phyloP scores from a whole-genome alignment of 2,329 filamentous ascomycete species.

The Ophiostoma ips region DNA sequence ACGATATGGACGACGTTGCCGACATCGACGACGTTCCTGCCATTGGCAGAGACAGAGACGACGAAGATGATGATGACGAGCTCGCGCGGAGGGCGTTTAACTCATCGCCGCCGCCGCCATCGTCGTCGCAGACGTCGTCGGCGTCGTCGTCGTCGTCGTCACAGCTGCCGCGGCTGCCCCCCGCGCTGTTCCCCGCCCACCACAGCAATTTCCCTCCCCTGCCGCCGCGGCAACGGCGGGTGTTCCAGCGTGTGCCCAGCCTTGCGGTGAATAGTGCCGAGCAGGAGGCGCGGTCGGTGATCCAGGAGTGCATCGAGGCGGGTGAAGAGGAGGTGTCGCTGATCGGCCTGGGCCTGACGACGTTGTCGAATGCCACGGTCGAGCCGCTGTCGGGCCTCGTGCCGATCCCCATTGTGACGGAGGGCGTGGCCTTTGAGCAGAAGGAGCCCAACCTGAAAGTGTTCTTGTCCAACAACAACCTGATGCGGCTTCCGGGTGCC shows the following conservation, averaged over 20 bases:
- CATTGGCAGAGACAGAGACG: constrained; percentile 19
- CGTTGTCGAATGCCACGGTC: constrained; percentile 42
- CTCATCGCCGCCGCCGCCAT: constrained; percentile 33
- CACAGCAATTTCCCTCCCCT: constrained; percentile 27
- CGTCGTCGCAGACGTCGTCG: constrained; percentile 39
- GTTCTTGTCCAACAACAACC: constrained; percentile 44
- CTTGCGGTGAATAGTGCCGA: constrained; percentile 21
- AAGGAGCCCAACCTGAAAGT: constrained; percentile 46
- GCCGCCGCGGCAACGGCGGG: constrained; percentile 17
- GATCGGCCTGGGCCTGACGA: constrained; percentile 30
- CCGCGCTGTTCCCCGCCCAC: constrained; percentile 12
- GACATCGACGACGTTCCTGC: too few relatives aligned
- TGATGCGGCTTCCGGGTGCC: constrained; percentile 41
- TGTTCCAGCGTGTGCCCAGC: constrained; percentile 17
- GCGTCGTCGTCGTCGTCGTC: constrained; percentile 48
- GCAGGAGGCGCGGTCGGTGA: constrained; percentile 33
- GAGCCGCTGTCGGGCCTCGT: constrained; percentile 40
- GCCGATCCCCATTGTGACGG: constrained; percentile 38
- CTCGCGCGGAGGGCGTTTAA: constrained; percentile 19
- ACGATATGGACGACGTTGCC: too few relatives aligned
- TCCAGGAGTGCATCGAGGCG: constrained; percentile 41
- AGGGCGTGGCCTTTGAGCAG: constrained; percentile 45
- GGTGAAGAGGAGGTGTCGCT: constrained; percentile 40
- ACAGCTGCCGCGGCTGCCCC: constrained; percentile 29
- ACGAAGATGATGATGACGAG: constrained; percentile 17